Evolutionary conservation across 2,329 filamentous ascomycete genomes (phyloP), one percentile per base, ranked within the genome.

Genomic region (Alternaria incomplexa): DNA sequence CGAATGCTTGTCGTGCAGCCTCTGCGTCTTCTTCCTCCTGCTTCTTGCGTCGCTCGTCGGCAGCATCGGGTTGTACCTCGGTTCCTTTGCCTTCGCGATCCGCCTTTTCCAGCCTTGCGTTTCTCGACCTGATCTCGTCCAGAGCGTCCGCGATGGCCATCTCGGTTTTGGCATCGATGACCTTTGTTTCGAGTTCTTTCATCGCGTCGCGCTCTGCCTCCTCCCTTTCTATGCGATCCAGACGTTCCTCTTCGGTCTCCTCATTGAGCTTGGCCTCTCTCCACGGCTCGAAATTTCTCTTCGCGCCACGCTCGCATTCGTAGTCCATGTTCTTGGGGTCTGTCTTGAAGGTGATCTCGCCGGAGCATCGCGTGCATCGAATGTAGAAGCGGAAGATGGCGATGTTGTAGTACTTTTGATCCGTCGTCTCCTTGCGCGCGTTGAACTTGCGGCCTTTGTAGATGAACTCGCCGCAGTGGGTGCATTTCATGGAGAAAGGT

Each of bases 291-390:
- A 96, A 96, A 79, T 97, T 98, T 47, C 96, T 87, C 81, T 95
- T 93, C 6, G 95, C 96, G 15, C 96, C 95, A 53, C 87, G 86
- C 79, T 96, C 88, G 81, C 87, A 90, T 51, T 85, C 88, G 77
- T 97, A 99, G 78, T 98, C 95, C 85, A 93, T 93, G 75, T 94
- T 94, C 80, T 96, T 96, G 0, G 96, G 96, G 71, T 99, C 96
- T 0, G 96, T 98, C 67, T 92, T 91, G 84, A 98, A 97, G 0
- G 92, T 93, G 71, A 98, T 97, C 76, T 97, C 93, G 46, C 88
- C 89, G 46, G 86, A 90, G 81, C 95, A 97, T 51, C 93, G 84
- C 32, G 94, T 97, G 81, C 95, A 97, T 8, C 93, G 87, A 73
- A 81, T 96, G 81, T 94, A 96, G 84, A 98, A 97, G 28, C 91